Evolutionary conservation across 768 basidiomycete genomes (phyloP).

Genomic region (Candolleomyces eurysporus): DNA sequence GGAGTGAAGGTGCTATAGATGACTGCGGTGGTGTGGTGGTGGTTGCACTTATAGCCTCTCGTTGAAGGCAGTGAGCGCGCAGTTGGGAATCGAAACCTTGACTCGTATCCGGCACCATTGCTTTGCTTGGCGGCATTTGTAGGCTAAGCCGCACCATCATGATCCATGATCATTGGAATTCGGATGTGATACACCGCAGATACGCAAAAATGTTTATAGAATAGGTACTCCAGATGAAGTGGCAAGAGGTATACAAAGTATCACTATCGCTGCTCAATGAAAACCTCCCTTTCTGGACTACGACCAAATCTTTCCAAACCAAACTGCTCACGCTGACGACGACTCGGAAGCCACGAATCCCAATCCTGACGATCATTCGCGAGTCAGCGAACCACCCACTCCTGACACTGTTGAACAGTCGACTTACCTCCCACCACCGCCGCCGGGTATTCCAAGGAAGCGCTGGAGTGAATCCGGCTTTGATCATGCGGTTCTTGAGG

Average conservation of each 20-base stretch:
- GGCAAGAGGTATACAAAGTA: neutral
- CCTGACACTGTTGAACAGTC: neutral
- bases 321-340: conserved; percentile 47
- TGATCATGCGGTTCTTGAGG: conserved; percentile 78
- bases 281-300: conserved; percentile 26
- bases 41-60: neutral
- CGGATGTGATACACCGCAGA: no score
- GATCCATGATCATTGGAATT: neutral
- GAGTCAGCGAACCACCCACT: neutral
- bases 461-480: conserved; percentile 67
- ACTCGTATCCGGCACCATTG: neutral
- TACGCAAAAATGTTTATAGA: no score
- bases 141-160: neutral
- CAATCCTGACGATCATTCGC: conserved; percentile 3
- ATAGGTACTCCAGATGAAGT: neutral
- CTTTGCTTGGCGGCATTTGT: neutral
- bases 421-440: conserved; percentile 83
- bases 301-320: conserved; percentile 45
- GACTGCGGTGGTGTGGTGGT: neutral
- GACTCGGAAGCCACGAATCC: conserved; percentile 47
- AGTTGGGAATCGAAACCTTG: no score
- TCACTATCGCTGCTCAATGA: neutral
- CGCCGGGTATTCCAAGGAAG: conserved; percentile 60
- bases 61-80: conserved; percentile 3
- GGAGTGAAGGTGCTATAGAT: neutral